Base-by-base conservation (phyloP, 768 basidiomycete species). In the Mycena haematopus region DNA sequence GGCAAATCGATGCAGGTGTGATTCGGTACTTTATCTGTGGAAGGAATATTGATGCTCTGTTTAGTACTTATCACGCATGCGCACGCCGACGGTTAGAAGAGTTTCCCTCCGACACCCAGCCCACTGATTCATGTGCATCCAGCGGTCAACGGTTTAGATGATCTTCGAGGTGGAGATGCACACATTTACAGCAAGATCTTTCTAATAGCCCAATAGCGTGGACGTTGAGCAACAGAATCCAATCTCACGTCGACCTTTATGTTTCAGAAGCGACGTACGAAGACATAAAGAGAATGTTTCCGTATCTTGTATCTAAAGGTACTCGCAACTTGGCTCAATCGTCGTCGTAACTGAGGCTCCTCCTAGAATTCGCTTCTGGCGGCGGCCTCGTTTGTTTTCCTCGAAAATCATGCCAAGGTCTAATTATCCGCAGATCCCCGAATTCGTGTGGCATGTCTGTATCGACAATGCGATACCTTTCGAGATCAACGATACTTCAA, bases 61-160 rank as follows among this genome's bases (percentile, higher is more conserved):
- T 31, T 21, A 64, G 67, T 96, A 11, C 77, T 97, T 17, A 85
- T 96, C 44, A 95, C 93, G 0, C 94, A 96, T 75, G 87, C 92
- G 9, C 95, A 96, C 76, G 91, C 92, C 38, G 92, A 93, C 75
- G 91, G 80, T 82, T 63, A 42, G 76, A 56, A 29, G 21, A 46
- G 7, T 52, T 56, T 33, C n/a, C 24, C 29, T 60, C 58, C 24
- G 0, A 24, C 2, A n/a, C 19, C 14, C 17, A 25, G n/a, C n/a
- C 40, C 45, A n/a, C 50, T 56, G 35, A 31, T 51, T 42, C 51
- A 49, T 53, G 42, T 8, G 10, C 24, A 6, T 21, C 9, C 62
- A 81, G 94, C 95, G 7, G 92, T 94, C 79, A 93, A 94, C 69
- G 95, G 95, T 3, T 75, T 96, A 59, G 95, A 96, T 75, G 95